These are phyloP conservation scores for Saturnispora ahearnii DNA, from an alignment of 805 yeast genomes.

Conservation along the genomic window DNA sequence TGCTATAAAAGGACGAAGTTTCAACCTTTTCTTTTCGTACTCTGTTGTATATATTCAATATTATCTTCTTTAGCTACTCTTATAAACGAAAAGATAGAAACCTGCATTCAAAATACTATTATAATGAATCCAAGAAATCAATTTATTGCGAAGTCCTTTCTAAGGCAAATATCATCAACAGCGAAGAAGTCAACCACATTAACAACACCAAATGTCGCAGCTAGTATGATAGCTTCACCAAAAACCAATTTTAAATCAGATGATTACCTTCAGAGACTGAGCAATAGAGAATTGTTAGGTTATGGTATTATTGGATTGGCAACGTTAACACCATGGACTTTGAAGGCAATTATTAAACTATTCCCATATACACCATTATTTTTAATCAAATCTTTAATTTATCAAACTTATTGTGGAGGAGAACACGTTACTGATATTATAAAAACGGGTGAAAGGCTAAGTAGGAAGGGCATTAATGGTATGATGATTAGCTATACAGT, in stretches of 20 bases:
- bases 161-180: slow-evolving; percentile 5
- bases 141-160: not conserved
- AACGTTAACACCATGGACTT: slow-evolving; percentile 53
- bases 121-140: not conserved
- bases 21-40: not conserved
- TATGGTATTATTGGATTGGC: slow-evolving; percentile 61
- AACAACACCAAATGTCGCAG: not conserved
- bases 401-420: slow-evolving; percentile 87
- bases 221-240: not conserved
- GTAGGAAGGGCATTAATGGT: slow-evolving; percentile 72
- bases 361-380: slow-evolving; percentile 73
- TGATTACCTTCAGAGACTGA: slow-evolving; percentile 43
- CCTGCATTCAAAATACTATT: no score
- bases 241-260: not conserved
- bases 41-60: not conserved
- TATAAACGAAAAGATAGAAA: no score
- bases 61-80: not conserved
- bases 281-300: slow-evolving; percentile 49
- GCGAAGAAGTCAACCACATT: slow-evolving; percentile 3
- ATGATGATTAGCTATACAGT: slow-evolving; percentile 94
- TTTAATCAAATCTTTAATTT: slow-evolving; percentile 62
- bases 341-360: slow-evolving; percentile 49
- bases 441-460: slow-evolving; percentile 57
- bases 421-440: slow-evolving; percentile 63
- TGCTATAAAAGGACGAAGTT: not conserved